Evolutionary conservation across 805 yeast genomes (phyloP).

Genomic region (Schizosaccharomyces lindneri): DNA sequence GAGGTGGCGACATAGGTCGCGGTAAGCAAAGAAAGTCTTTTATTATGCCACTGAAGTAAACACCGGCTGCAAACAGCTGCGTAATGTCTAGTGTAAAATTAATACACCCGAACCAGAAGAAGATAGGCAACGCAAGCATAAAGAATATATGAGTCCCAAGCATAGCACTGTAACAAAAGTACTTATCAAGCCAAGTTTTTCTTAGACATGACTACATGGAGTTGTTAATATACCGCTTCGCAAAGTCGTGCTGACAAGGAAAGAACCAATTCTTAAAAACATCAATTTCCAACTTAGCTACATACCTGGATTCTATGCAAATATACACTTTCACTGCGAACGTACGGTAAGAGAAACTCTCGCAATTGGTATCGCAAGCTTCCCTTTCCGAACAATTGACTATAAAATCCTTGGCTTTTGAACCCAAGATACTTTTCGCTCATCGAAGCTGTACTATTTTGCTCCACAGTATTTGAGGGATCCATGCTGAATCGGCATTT

Average conservation of each 20-base stretch:
- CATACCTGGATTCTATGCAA: conserved; percentile 31
- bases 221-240: not conserved
- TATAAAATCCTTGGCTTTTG: not conserved
- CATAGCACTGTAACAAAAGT: conserved; percentile 69
- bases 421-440: not conserved
- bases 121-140: conserved; percentile 64
- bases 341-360: conserved; percentile 24
- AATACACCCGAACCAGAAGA: conserved; percentile 55
- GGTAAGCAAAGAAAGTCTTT: conserved; percentile 79
- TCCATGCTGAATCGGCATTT: too few relatives aligned
- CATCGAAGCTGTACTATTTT: not conserved
- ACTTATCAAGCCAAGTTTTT: conserved; percentile 31
- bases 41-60: conserved; percentile 36
- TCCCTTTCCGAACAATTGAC: not conserved
- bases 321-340: conserved; percentile 38
- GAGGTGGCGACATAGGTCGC: conserved; percentile 76
- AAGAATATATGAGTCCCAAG: conserved; percentile 87
- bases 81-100: conserved; percentile 30
- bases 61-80: conserved; percentile 36
- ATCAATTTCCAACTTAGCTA: too few relatives aligned
- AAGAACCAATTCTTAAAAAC: too few relatives aligned
- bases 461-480: too few relatives aligned
- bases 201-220: conserved; percentile 14
- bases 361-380: conserved; percentile 26
- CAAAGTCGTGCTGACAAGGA: not conserved